Conservation (phyloP, 768 basidiomycete species). For the Amanita rimosa region DNA sequence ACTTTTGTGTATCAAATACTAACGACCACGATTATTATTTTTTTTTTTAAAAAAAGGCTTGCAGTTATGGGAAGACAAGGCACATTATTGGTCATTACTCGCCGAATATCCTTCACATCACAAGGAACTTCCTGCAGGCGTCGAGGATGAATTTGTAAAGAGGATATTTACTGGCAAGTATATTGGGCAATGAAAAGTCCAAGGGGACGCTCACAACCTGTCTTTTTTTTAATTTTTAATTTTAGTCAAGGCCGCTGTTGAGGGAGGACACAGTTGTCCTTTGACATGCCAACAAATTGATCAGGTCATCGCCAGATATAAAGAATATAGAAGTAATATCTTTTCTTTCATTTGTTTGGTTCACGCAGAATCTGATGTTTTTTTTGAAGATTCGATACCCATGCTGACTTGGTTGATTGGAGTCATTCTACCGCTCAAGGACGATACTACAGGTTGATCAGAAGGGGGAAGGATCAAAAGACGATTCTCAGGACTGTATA, state of each 20-base stretch:
- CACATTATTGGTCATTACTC: constrained; percentile 30
- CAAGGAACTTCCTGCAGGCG: constrained; percentile 20
- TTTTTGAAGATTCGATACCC: constrained; percentile 16
- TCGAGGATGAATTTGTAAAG: constrained; percentile 22
- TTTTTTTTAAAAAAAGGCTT: too few relatives aligned
- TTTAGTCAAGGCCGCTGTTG: constrained; percentile 19
- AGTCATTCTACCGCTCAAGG: constrained; percentile 31
- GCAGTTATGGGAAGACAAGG: constrained; percentile 20
- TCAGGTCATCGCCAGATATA: constrained; percentile 25
- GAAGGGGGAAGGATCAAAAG: not conserved
- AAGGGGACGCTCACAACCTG: constrained; percentile 3
- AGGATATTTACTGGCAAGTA: constrained; percentile 21
- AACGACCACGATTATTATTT: not conserved
- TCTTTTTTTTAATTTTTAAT: too few relatives aligned
- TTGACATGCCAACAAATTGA: constrained; percentile 26
- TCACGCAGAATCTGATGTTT: not conserved
- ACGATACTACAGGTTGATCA: constrained; percentile 1
- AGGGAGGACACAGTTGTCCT: constrained; percentile 21
- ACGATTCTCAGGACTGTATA: not conserved
- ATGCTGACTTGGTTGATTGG: constrained; percentile 31
- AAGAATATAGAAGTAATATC: constrained; percentile 26
- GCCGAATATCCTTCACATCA: constrained; percentile 33
- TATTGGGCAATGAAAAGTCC: constrained; percentile 2
- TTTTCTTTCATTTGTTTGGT: not conserved
- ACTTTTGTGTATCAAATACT: not conserved